Percentiles rank a stretch among this genome's conserved stretches.
phyloP scores from a whole-genome alignment of 257 asterid genomes.

The Prunella vulgaris region DNA sequence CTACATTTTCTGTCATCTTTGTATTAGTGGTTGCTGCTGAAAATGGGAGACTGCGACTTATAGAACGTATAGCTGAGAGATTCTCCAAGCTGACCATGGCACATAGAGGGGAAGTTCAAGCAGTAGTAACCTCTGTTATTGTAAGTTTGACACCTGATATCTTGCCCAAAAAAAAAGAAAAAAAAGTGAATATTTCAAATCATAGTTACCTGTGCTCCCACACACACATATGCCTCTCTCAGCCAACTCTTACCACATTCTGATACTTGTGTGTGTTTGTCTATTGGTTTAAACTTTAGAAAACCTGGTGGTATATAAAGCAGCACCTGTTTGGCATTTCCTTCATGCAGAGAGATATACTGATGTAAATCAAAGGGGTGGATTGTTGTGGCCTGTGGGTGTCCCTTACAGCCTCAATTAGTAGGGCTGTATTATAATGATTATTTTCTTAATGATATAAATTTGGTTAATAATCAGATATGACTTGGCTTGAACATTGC shows the following conservation, averaged over 20 bases:
- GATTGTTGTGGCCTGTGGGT: background rate
- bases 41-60: conserved; percentile 62
- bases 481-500: background rate
- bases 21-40: conserved; percentile 64
- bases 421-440: background rate
- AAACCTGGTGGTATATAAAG: background rate
- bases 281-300: background rate
- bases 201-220: background rate
- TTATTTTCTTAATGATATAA: background rate
- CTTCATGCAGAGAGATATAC: background rate
- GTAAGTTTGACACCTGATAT: conserved; percentile 44
- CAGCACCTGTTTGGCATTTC: background rate
- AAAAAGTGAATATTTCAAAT: background rate
- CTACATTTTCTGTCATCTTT: conserved; percentile 12
- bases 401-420: background rate
- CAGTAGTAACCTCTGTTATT: conserved; percentile 76
- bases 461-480: background rate
- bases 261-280: background rate
- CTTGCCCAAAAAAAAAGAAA: background rate
- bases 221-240: background rate
- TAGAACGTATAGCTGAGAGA: conserved; percentile 63
- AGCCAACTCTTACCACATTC: background rate
- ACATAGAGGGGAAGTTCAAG: conserved; percentile 83
- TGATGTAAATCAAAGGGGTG: background rate
- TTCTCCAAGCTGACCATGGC: conserved; percentile 83